Percentiles rank a stretch among this genome's conserved stretches.
Conservation (phyloP, 805 yeast genomes). For the Hanseniaspora nectarophila region DNA sequence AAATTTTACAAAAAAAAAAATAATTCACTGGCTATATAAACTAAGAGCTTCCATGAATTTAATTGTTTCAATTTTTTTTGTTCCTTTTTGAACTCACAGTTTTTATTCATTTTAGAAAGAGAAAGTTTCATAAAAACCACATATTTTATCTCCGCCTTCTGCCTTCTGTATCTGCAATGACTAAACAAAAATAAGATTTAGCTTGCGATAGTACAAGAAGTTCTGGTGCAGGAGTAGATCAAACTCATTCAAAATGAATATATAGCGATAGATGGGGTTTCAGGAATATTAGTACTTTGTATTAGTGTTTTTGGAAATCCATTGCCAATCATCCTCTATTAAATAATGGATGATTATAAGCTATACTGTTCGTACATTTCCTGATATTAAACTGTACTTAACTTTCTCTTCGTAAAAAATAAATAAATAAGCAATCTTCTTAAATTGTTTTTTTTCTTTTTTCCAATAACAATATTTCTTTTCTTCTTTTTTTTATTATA, state of each 20-base stretch:
- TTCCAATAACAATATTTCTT: no score
- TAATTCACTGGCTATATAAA: no score
- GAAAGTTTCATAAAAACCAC: slow-evolving; percentile 9
- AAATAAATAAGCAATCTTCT: no score
- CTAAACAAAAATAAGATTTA: neutral
- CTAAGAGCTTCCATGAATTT: no score
- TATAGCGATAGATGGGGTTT: neutral
- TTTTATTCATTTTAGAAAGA: neutral
- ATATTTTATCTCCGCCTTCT: slow-evolving; percentile 15
- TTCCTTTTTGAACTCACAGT: no score
- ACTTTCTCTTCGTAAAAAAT: neutral
- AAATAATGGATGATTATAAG: neutral
- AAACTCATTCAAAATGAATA: neutral
- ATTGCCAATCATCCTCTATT: neutral
- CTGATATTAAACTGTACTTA: neutral
- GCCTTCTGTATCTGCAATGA: slow-evolving; percentile 14
- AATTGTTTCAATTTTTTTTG: no score
- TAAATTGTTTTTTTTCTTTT: no score
- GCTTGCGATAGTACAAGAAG: slow-evolving; percentile 14
- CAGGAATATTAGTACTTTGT: neutral
- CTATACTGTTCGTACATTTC: neutral
- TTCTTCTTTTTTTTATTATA: neutral
- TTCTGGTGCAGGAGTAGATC: slow-evolving; percentile 15
- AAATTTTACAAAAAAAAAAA: no score
- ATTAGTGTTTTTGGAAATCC: neutral